A percentile compares a stretch with the other conserved stretches of the same genome.
phyloP scores from a whole-genome alignment of 2,329 filamentous ascomycete species.

The Dactylellina cionopaga region DNA sequence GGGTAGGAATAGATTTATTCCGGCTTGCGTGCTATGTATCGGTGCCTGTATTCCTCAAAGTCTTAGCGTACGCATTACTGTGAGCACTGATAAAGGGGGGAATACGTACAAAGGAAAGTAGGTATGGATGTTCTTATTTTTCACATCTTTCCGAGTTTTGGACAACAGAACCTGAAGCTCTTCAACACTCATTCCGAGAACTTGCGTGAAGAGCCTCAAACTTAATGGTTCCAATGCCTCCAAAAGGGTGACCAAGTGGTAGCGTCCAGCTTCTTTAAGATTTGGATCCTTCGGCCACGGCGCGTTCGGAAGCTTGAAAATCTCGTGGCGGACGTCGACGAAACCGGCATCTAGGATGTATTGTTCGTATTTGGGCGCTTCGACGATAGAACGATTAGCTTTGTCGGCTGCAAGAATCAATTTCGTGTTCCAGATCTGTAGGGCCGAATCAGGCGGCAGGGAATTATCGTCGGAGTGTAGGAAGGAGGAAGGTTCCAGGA shows the following conservation, averaged over 20 bases:
- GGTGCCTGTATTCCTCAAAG: not conserved
- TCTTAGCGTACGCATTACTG: not conserved
- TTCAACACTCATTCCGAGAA: conserved; percentile 64
- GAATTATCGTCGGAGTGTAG: conserved; percentile 39
- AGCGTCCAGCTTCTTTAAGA: conserved; percentile 62
- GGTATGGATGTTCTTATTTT: conserved; percentile 59
- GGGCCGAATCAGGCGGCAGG: conserved; percentile 53
- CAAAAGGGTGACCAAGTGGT: conserved; percentile 57
- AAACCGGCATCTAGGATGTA: conserved; percentile 61
- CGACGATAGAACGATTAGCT: conserved; percentile 56
- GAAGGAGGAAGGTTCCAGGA: conserved; percentile 44
- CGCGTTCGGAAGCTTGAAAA: conserved; percentile 64
- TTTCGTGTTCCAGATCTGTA: conserved; percentile 57
- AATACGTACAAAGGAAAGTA: conserved; percentile 61
- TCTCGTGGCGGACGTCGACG: conserved; percentile 60
- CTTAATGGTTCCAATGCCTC: conserved; percentile 67
- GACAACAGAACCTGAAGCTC: conserved; percentile 66
- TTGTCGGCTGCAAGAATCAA: conserved; percentile 58
- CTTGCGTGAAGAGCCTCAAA: conserved; percentile 66
- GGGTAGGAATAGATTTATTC: too few species aligned
- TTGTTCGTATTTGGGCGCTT: conserved; percentile 49
- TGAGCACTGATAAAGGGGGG: not conserved
- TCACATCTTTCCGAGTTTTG: conserved; percentile 64
- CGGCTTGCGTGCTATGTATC: not conserved
- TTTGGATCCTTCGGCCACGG: conserved; percentile 64